phyloP scores from a whole-genome alignment of 2,329 filamentous ascomycete species.

The Penicillium sp. region DNA sequence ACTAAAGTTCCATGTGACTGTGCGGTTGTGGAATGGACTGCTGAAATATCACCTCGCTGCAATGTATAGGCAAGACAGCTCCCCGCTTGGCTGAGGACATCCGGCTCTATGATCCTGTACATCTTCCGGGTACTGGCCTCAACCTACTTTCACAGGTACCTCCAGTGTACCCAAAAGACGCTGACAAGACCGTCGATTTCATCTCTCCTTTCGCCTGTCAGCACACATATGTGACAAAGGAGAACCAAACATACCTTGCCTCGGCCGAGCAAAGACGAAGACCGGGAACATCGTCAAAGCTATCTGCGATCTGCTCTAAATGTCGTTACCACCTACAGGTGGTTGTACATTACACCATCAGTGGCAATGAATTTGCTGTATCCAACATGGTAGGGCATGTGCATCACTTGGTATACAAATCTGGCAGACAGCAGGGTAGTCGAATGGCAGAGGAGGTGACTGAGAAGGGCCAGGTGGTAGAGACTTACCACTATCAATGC shows the following conservation, averaged over 20 bases:
- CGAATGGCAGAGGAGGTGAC: conserved; percentile 28
- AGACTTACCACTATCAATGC: conserved; percentile 61
- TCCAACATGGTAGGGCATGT: conserved; percentile 54
- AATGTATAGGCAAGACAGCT: conserved; percentile 53
- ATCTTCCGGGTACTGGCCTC: conserved; percentile 49
- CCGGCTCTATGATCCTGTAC: conserved; percentile 49
- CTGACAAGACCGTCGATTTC: conserved; percentile 40
- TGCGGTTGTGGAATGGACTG: not conserved
- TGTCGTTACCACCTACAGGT: conserved; percentile 68
- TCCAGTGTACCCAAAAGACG: conserved; percentile 51
- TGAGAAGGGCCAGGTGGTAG: conserved; percentile 41
- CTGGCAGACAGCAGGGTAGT: conserved; percentile 36
- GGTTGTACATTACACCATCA: conserved; percentile 55
- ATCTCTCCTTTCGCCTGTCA: conserved; percentile 55
- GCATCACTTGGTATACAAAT: conserved; percentile 62
- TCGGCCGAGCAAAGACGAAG: conserved; percentile 42
- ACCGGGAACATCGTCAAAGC: conserved; percentile 56
- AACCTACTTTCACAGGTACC: conserved; percentile 64
- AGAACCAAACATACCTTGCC: conserved; percentile 56
- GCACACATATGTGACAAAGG: conserved; percentile 63
- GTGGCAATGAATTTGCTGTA: conserved; percentile 50
- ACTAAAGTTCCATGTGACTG: not conserved
- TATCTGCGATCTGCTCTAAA: conserved; percentile 63
- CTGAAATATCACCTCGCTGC: conserved; percentile 9
- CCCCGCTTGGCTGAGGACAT: conserved; percentile 54